phyloP scores from a whole-genome alignment of 2,329 filamentous ascomycete genomes.

The Hypoxylon sp. region DNA sequence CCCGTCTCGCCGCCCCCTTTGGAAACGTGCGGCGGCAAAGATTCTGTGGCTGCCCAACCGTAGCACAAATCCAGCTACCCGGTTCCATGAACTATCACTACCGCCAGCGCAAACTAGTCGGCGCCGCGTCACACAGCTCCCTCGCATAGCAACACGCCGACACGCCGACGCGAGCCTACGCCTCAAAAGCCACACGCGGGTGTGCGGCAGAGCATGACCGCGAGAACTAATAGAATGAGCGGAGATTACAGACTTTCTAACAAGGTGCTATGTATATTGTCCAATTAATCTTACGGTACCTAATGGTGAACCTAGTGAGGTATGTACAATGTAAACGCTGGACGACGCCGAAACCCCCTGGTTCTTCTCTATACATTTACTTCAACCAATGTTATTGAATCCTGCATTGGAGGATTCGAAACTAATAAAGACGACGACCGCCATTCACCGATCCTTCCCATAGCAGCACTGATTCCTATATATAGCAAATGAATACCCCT shows the following conservation, averaged over 20 bases:
- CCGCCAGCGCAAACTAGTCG: background rate
- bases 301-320: constrained; percentile 26
- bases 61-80: constrained; percentile 19
- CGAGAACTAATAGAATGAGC: background rate
- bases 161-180: constrained; percentile 8
- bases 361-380: constrained; percentile 32
- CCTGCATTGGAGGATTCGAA: constrained; percentile 26
- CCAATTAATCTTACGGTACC: constrained; percentile 31
- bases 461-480: constrained; percentile 29
- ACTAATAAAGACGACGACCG: constrained; percentile 17
- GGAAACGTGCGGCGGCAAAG: constrained; percentile 15
- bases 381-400: constrained; percentile 33
- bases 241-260: background rate
- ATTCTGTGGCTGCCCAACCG: constrained; percentile 31
- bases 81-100: constrained; percentile 21
- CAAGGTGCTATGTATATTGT: constrained; percentile 31
- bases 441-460: constrained; percentile 8
- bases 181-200: background rate
- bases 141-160: background rate
- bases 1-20: constrained; percentile 18
- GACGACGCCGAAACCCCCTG: constrained; percentile 20
- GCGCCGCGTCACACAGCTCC: background rate
- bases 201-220: background rate
- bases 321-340: constrained; percentile 35
- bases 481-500: constrained; percentile 34